A percentile compares a stretch with the other conserved stretches of the same genome.
These are phyloP conservation scores for Flammula alnicola DNA, from an alignment of 1,284 basidiomycete species.

Conservation along the genomic window DNA sequence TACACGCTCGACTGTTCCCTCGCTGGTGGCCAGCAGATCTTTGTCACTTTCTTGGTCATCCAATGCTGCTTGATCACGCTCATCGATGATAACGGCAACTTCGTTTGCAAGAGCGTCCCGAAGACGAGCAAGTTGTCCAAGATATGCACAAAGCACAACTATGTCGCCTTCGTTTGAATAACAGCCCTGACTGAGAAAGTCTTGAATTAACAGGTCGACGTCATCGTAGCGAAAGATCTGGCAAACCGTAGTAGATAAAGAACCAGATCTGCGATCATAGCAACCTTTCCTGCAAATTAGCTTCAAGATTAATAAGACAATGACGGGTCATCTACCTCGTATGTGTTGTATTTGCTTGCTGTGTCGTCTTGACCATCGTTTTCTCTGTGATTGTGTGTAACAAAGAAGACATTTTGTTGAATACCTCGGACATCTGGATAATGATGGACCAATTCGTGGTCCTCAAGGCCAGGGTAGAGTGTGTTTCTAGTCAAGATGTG, in stretches of 20 bases:
- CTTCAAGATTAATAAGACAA: background rate
- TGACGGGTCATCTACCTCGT: constrained; percentile 56
- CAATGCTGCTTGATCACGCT: constrained; percentile 65
- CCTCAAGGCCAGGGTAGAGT: constrained; percentile 29
- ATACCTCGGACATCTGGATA: constrained; percentile 31
- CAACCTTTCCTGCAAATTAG: constrained; percentile 59
- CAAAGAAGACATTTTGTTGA: constrained; percentile 30
- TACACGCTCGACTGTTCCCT: constrained; percentile 47
- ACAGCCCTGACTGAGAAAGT: too few relatives aligned
- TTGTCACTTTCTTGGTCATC: constrained; percentile 45
- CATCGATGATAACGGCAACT: constrained; percentile 69
- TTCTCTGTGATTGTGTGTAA: constrained; percentile 29
- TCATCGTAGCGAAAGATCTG: too few relatives aligned
- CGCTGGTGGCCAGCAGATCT: too few relatives aligned
- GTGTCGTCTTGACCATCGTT: constrained; percentile 54
- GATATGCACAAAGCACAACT: constrained; percentile 75
- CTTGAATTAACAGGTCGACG: too few relatives aligned
- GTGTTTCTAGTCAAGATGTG: constrained; percentile 38
- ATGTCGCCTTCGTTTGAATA: constrained; percentile 70
- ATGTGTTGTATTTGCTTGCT: constrained; percentile 65
- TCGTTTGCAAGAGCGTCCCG: constrained; percentile 51
- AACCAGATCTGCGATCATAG: constrained; percentile 73
- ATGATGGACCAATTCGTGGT: constrained; percentile 25
- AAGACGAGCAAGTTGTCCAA: constrained; percentile 70
- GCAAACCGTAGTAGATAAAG: too few relatives aligned